Base-by-base conservation (phyloP, 129 eudicot genomes). In the Gnaphalium uliginosum region DNA sequence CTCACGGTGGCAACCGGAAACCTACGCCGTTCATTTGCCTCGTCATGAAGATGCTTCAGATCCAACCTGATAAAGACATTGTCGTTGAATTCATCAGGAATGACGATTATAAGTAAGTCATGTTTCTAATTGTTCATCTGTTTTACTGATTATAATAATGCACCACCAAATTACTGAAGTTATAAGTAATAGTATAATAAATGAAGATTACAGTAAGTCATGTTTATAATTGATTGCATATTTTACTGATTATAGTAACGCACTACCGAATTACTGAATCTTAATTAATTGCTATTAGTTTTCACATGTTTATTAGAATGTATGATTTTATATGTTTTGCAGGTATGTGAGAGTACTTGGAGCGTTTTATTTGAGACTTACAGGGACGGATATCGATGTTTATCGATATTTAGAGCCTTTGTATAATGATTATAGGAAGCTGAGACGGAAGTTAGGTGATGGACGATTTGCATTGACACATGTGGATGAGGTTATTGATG, bases 51-150 rank as follows among this genome's bases (percentile, higher is more conserved):
- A 95, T 95, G 99, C 97, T 95, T 59, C 97, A 91, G 92, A 95
- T 95, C 76, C 99, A 95, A 72, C 99, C 99, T 58, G 99, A 95
- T 64, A 95, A 91, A 74, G 99, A 95, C 71, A 95, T 95, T 33
- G 99, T 95, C 50, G 97, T 95, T 8, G 99, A 95, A 63, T 95
- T 95, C 70, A 95, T 91, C 48, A 95, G 89, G 65, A 95, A 95
- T 53, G 94, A 92, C 48, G 99, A 95, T 80, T 95, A 91, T 62
- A 91, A 95, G 98, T 92, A 30, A 33, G 81, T 58, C 22, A 4
- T 50, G 8, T 13, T 39, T 7, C 10, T 48, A 6, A 43, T 11
- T 78, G 56, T 54, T 11, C 24, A 37, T 29, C 9, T 76, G 46
- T 60, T 59, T 76, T 78, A 7, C n/a, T 3, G 5, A 57, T 25